A percentile compares a stretch with the other conserved stretches of the same genome.
These are phyloP conservation scores for Mortierella sp. DNA, from an alignment of 371 early-diverging fungal species.

Conservation along the genomic window DNA sequence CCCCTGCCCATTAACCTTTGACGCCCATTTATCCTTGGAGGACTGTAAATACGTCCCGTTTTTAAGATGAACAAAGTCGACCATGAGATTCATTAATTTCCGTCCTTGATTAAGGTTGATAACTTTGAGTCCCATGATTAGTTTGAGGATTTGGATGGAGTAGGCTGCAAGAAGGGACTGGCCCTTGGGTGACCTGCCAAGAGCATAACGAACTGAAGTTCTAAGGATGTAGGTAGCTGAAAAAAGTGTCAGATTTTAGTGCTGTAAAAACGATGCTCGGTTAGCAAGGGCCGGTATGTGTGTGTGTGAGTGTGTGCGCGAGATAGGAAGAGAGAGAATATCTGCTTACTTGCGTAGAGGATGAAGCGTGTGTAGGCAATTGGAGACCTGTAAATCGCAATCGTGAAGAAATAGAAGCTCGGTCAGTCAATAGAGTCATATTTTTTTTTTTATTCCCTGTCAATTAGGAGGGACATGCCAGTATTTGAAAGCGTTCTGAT, in stretches of 20 bases:
- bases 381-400: conserved; percentile 26
- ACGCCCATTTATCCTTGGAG: conserved; percentile 43
- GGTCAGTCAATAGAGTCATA: no score
- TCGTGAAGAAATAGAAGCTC: neutral
- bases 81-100: conserved; percentile 20
- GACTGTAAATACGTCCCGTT: conserved; percentile 38
- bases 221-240: conserved; percentile 25
- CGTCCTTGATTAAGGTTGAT: conserved; percentile 31
- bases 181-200: conserved; percentile 47
- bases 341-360: conserved; percentile 36
- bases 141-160: conserved; percentile 23
- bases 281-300: no score
- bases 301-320: no score
- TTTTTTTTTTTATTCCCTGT: no score
- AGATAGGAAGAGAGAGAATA: neutral
- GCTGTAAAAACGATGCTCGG: no score
- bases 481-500: conserved; percentile 45
- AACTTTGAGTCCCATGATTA: conserved; percentile 33
- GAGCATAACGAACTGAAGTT: conserved; percentile 34
- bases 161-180: conserved; percentile 10
- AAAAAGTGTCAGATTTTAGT: neutral
- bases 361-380: conserved; percentile 47
- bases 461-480: conserved; percentile 13
- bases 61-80: conserved; percentile 13
- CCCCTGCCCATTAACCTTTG: conserved; percentile 36